Evolutionary conservation across 306 rosid species (phyloP).

Genomic region (Oxytropis ochrocephala): DNA sequence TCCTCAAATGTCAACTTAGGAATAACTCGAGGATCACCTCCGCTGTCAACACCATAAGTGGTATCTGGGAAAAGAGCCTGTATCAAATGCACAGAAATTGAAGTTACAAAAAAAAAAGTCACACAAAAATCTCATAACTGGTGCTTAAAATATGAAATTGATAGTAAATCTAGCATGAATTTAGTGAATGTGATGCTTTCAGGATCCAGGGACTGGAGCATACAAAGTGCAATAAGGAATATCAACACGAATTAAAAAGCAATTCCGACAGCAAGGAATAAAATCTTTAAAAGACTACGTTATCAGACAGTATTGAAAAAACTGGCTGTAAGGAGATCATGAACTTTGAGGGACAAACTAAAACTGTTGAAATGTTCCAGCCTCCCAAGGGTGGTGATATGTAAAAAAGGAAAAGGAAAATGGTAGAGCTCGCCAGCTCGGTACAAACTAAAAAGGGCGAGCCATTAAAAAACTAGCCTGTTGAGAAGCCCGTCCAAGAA

Average conservation of each 20-base stretch:
- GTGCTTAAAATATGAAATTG: conserved; percentile 1
- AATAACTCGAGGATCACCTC: conserved; percentile 91
- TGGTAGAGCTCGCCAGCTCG: not conserved
- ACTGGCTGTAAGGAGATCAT: not conserved
- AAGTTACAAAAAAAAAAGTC: not conserved
- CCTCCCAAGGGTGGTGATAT: not conserved
- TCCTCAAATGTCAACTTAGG: conserved; percentile 84
- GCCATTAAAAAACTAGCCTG: conserved; percentile 57
- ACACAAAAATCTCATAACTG: not conserved
- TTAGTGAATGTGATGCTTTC: conserved; percentile 1
- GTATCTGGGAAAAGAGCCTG: conserved; percentile 98
- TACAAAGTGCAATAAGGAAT: not conserved
- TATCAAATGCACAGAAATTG: not conserved
- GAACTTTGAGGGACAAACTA: no score
- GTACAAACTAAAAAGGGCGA: not conserved
- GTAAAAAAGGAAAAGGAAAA: not conserved
- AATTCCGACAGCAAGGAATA: not conserved
- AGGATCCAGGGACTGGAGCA: not conserved
- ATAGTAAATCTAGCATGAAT: conserved; percentile 8
- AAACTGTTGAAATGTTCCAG: conserved; percentile 1
- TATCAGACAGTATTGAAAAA: not conserved
- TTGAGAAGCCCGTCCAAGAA: conserved; percentile 78
- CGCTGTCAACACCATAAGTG: conserved; percentile 93
- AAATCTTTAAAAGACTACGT: not conserved
- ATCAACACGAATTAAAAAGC: not conserved